Evolutionary conservation across 352 stramenopile genomes (phyloP), one percentile per base, ranked within the genome.

Genomic region (Globisporangium polare): DNA sequence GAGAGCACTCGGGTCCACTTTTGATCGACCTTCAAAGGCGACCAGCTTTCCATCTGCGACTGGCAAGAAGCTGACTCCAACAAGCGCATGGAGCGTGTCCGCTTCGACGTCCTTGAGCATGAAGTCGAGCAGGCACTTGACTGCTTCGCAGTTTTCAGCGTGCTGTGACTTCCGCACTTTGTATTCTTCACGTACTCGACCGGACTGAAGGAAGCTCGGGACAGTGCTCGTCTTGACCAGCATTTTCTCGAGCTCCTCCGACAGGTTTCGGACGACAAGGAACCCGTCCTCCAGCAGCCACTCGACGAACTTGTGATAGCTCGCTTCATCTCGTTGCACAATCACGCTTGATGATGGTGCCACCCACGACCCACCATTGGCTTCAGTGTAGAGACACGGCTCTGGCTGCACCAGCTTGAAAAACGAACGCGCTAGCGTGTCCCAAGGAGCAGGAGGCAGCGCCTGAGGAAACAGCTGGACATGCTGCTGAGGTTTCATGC

Each of bases 11-110:
- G 53, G 18, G 62, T 84, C 68, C 49, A 70, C 61, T 17, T 60
- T 50, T 17, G 53, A 60, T 2, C 53, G 45, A 18, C 49, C 65
- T n/a, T 70, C 43, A 70, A 89, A 88, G 24, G 53, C 58, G 35
- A 46, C 62, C 41, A 91, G 49, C 29, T 62, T 74, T 43, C 75
- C 69, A 72, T 91, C 68, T 52, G 77, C 74, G n/a, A 87, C 52
- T 31, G 82, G 82, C 18, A 91, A 66, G 63, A 89, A 73, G 0
- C 75, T 71, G 10, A 91, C 82, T 33, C 68, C 74, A 20, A 80
- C 60, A 52, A 89, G 69, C 24, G 63, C 42, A 53, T 50, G 43
- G 12, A 83, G 53, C 5, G 47, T 46, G 6, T 35, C n/a, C 42
- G 62, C 42, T 5, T 64, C 42, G 3, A 87, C 33, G 60, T 88